Percentiles rank a stretch among this genome's conserved stretches.
phyloP scores from a whole-genome alignment of 2,329 filamentous ascomycete species.

The Domatiomyces catenatus region DNA sequence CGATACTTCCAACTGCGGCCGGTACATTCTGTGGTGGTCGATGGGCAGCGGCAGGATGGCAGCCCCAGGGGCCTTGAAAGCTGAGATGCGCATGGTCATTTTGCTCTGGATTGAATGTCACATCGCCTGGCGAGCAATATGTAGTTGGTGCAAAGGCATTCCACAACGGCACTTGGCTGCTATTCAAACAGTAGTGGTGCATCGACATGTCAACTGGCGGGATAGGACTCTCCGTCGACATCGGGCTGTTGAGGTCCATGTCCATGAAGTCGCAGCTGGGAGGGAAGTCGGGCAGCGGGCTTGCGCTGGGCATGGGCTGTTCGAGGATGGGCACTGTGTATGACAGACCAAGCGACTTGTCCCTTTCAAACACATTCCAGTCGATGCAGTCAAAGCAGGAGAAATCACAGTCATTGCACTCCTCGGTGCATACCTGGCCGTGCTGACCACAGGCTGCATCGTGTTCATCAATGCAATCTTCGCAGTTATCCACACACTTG shows the following conservation, averaged over 20 bases:
- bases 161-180: not conserved
- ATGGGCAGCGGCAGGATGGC: conserved; percentile 12
- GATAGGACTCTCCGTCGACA: not conserved
- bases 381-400: conserved; percentile 17
- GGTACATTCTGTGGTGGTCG: conserved; percentile 1
- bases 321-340: conserved; percentile 11
- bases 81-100: conserved; percentile 1
- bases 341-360: conserved; percentile 13
- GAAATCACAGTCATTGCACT: conserved; percentile 13
- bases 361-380: conserved; percentile 14
- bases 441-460: conserved; percentile 7
- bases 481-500: conserved; percentile 10
- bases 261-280: not conserved
- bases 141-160: not conserved
- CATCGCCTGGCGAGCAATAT: not conserved
- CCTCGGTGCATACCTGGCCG: conserved; percentile 11
- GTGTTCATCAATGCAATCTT: conserved; percentile 12
- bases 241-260: not conserved
- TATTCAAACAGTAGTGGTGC: conserved; percentile 14
- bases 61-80: conserved; percentile 8
- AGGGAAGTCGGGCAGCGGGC: not conserved
- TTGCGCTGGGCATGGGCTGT: not conserved
- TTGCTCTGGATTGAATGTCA: not conserved
- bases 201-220: conserved; percentile 10
- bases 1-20: too few relatives aligned